phyloP scores from a whole-genome alignment of 164 flowering plant species.

The Protea cynaroides region DNA sequence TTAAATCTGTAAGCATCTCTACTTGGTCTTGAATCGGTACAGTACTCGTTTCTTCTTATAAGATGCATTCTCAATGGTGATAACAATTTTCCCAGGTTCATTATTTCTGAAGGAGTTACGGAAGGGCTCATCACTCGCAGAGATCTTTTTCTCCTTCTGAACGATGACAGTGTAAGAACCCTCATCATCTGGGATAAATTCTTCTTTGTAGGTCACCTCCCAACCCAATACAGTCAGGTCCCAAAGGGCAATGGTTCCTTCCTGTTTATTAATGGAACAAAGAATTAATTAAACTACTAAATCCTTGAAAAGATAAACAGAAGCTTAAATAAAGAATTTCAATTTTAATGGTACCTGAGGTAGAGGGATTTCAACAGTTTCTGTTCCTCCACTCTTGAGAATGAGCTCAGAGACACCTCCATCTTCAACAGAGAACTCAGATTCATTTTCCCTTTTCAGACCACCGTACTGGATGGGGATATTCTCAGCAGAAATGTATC shows the following conservation, averaged over 20 bases:
- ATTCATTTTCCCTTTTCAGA: slow-evolving; percentile 47
- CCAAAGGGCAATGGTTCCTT: slow-evolving; percentile 42
- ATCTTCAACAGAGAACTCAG: slow-evolving; percentile 44
- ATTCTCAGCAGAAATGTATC: slow-evolving; percentile 54
- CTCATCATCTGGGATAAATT: slow-evolving; percentile 60
- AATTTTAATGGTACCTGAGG: slow-evolving; percentile 33
- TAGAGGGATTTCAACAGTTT: slow-evolving; percentile 43
- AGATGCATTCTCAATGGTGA: slow-evolving; percentile 45
- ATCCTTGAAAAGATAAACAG: neutral
- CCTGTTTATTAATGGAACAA: slow-evolving; percentile 18
- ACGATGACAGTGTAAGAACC: slow-evolving; percentile 55
- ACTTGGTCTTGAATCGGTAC: slow-evolving; percentile 44
- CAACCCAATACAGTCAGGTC: slow-evolving; percentile 62
- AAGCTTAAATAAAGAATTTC: neutral
- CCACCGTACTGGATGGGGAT: slow-evolving; percentile 79
- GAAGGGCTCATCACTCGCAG: slow-evolving; percentile 32
- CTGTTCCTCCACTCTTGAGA: slow-evolving; percentile 26
- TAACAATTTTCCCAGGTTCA: slow-evolving; percentile 64
- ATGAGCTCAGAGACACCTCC: slow-evolving; percentile 28
- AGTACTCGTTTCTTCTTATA: slow-evolving; percentile 56
- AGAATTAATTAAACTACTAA: too few relatives aligned
- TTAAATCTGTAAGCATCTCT: too few relatives aligned
- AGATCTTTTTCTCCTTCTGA: slow-evolving; percentile 48
- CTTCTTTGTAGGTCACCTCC: slow-evolving; percentile 78
- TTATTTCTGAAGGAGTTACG: slow-evolving; percentile 46